A percentile compares a stretch with the other conserved stretches of the same genome.
phyloP scores from a whole-genome alignment of 192 early-diverging fungal genomes.

The Pecoramyces ruminantium region DNA sequence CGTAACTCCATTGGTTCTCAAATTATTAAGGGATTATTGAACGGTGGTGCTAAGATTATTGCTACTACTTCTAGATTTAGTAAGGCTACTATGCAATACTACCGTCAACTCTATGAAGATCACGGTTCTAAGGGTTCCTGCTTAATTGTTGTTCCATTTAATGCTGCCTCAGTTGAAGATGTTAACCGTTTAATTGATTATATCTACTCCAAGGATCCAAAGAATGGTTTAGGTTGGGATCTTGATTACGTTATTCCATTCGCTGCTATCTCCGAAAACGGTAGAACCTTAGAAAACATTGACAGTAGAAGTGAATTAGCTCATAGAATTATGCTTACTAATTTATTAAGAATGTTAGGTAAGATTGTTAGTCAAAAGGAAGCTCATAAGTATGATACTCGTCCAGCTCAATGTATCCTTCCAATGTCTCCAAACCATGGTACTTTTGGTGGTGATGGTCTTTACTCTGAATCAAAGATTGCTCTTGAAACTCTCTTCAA shows the following conservation, averaged over 20 bases:
- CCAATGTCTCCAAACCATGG: constrained; percentile 95
- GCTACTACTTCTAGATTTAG: constrained; percentile 87
- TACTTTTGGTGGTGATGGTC: constrained; percentile 79
- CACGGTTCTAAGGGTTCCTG: constrained; percentile 74
- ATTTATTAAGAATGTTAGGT: constrained; percentile 72
- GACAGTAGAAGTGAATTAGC: constrained; percentile 80
- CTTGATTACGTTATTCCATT: constrained; percentile 89
- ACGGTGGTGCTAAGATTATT: constrained; percentile 74
- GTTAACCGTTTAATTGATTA: constrained; percentile 62
- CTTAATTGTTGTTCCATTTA: constrained; percentile 84
- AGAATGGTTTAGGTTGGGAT: constrained; percentile 71
- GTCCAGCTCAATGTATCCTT: constrained; percentile 71
- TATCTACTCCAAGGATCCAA: constrained; percentile 63
- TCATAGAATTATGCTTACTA: constrained; percentile 88
- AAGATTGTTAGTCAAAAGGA: constrained; percentile 71
- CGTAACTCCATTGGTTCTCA: constrained; percentile 76
- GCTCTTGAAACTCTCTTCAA: constrained; percentile 79
- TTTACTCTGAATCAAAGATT: constrained; percentile 89
- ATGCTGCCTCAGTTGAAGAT: constrained; percentile 78
- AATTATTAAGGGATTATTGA: constrained; percentile 62
- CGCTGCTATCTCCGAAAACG: constrained; percentile 81
- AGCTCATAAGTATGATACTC: constrained; percentile 52
- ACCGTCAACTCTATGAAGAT: constrained; percentile 69
- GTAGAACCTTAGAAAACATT: constrained; percentile 66
- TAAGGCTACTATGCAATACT: constrained; percentile 59